phyloP scores from a whole-genome alignment of 257 asterid genomes.

The Solanum dulcamara region DNA sequence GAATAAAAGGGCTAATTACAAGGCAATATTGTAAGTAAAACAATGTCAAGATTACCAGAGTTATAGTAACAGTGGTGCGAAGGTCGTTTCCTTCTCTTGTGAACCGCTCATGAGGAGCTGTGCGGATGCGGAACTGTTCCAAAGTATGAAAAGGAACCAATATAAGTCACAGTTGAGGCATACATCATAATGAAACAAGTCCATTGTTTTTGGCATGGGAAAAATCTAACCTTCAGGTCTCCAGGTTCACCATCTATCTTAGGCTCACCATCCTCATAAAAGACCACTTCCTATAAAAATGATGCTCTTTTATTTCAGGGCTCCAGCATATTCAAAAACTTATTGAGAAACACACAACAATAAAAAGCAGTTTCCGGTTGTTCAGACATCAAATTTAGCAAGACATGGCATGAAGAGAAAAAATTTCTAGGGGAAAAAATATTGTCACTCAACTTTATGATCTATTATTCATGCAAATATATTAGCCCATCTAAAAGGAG shows the following conservation, averaged over 20 bases:
- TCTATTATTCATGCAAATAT: neutral
- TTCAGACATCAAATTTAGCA: neutral
- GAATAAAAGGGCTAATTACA: neutral
- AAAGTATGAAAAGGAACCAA: neutral
- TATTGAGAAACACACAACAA: neutral
- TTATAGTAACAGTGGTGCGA: constrained; percentile 64
- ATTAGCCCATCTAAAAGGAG: neutral
- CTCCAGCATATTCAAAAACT: neutral
- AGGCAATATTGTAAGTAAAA: neutral
- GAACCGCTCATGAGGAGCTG: constrained; percentile 86
- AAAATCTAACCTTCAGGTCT: constrained; percentile 70
- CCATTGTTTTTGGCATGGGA: neutral
- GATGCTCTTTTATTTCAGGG: neutral
- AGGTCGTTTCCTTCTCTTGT: constrained; percentile 87
- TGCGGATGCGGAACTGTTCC: constrained; percentile 69
- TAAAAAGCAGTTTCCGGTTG: neutral
- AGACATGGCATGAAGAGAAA: neutral
- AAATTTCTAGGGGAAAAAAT: neutral
- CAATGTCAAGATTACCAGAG: constrained; percentile 45
- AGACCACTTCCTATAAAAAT: constrained; percentile 68
- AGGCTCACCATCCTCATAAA: constrained; percentile 95
- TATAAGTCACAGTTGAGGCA: neutral
- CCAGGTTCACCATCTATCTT: constrained; percentile 94
- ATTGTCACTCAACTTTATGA: neutral
- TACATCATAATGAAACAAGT: neutral